Evolutionary conservation across 2,329 filamentous ascomycete species (phyloP).

Genomic region (Aspergillus quadricinctus): DNA sequence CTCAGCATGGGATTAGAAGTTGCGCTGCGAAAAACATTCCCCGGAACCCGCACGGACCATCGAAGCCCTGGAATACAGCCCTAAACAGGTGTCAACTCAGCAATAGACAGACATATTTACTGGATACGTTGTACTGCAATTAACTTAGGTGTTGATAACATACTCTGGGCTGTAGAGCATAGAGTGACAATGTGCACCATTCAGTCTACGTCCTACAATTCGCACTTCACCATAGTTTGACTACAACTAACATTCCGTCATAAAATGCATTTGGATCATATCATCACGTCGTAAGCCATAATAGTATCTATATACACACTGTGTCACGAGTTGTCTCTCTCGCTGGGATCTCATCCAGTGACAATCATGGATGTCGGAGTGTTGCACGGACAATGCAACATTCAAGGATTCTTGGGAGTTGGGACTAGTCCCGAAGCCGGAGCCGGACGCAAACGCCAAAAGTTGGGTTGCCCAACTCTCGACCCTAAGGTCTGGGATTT

Average conservation of each 20-base stretch:
- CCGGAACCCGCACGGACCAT: slow-evolving; percentile 27
- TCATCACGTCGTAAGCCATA: slow-evolving; percentile 23
- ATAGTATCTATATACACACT: slow-evolving; percentile 16
- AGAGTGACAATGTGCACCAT: neutral
- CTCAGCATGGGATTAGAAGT: neutral
- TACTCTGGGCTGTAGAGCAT: neutral
- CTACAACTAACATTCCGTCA: slow-evolving; percentile 3
- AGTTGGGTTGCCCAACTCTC: neutral
- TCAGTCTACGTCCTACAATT: neutral
- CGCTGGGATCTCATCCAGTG: slow-evolving; percentile 1
- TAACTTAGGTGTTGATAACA: neutral
- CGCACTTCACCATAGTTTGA: slow-evolving; percentile 6
- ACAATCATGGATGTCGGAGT: neutral
- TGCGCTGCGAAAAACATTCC: slow-evolving; percentile 16
- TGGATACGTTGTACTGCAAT: neutral
- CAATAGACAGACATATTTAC: neutral
- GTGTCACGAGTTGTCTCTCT: slow-evolving; percentile 1
- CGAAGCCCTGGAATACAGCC: slow-evolving; percentile 22
- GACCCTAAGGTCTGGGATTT: neutral
- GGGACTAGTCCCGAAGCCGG: neutral
- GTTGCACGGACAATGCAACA: neutral
- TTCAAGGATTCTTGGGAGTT: neutral
- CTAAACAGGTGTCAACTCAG: slow-evolving; percentile 8
- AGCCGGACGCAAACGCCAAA: slow-evolving; percentile 1
- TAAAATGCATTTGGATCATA: slow-evolving; percentile 7